Base-by-base conservation (phyloP, 2,329 filamentous ascomycete genomes). In the Ophiostoma australiae region DNA sequence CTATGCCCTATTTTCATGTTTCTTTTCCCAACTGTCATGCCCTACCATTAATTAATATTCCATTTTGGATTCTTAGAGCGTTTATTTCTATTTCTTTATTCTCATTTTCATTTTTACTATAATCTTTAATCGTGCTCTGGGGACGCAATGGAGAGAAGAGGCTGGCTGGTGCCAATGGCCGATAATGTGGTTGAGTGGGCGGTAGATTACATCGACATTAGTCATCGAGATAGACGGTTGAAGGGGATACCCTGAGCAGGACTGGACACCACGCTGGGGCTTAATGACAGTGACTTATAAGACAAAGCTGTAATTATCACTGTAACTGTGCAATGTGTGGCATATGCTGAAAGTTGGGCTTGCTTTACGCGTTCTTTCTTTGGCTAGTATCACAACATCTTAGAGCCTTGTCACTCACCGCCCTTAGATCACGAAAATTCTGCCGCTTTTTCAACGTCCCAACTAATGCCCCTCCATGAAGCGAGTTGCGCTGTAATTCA, bases 121-220 rank as follows among this genome's bases (percentile, higher is more conserved):
- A 31, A 63, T 58, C 23, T 58, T 39, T 23, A 67, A 58, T 58
- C 67, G 41, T 68, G 65, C 67, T 67, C 37, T 44, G 48, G 44
- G 63, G 44, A 69, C 33, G 61, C 61, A 65, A 65, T n/a, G 23
- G 67, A 35, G 15, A 52, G 44, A 27, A 58, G 33, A 37, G 55
- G 72, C 63, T 65, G 58, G 70, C 68, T 48, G 11, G 31, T 48
- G 44, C 35, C 70, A 69, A 70, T 72, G 72, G 63, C 55, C 72
- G 71, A 72, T 63, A 63, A 63, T 63, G 58, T 63, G 58, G 27
- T 63, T 63, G 58, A 13, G 27, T n/a, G n/a, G 52, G 27, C 52
- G 52, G 52, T 52, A 48, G 20, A 48, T 48, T 48, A 20, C 20
- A 48, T 48, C 7, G 44, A 48, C 44, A 20, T 48, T 15, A 63